phyloP scores from a whole-genome alignment of 352 stramenopile species.

The Bremia lactucae region DNA sequence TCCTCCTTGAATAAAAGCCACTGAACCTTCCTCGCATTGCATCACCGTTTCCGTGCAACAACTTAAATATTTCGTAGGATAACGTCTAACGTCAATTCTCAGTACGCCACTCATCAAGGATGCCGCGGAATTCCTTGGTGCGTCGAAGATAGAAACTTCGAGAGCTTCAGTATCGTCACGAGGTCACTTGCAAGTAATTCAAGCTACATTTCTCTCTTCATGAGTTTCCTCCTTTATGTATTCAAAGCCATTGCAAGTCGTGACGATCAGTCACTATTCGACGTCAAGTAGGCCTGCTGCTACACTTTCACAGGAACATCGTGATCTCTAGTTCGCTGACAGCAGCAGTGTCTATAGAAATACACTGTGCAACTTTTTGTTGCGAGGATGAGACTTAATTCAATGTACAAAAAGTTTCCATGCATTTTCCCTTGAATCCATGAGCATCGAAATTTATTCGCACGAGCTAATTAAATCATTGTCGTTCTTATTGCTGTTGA shows the following conservation, averaged over 20 bases:
- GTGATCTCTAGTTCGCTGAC: slow-evolving; percentile 59
- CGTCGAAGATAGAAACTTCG: slow-evolving; percentile 55
- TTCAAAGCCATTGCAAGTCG: slow-evolving; percentile 75
- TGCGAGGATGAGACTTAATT: slow-evolving; percentile 66
- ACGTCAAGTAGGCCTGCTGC: slow-evolving; percentile 64
- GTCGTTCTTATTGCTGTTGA: slow-evolving; percentile 86
- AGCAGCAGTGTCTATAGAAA: slow-evolving; percentile 56
- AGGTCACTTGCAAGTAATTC: slow-evolving; percentile 67
- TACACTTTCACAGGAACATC: slow-evolving; percentile 68
- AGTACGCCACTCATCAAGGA: slow-evolving; percentile 77
- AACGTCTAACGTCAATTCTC: slow-evolving; percentile 82
- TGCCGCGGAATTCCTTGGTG: slow-evolving; percentile 63
- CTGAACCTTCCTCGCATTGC: too few species aligned
- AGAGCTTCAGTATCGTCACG: slow-evolving; percentile 78
- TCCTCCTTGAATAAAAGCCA: too few species aligned
- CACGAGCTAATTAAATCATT: slow-evolving; percentile 68
- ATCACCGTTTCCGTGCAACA: slow-evolving; percentile 52
- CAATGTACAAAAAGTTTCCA: too few species aligned
- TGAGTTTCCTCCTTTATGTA: slow-evolving; percentile 89
- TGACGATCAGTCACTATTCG: slow-evolving; percentile 79
- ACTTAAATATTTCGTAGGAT: slow-evolving; percentile 84
- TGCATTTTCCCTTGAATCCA: not conserved
- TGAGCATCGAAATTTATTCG: not conserved
- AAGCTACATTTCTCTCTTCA: slow-evolving; percentile 82
- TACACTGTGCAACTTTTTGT: slow-evolving; percentile 80